Conservation (phyloP, 148 eudicot species). For the Dysphania ambrosioides region DNA sequence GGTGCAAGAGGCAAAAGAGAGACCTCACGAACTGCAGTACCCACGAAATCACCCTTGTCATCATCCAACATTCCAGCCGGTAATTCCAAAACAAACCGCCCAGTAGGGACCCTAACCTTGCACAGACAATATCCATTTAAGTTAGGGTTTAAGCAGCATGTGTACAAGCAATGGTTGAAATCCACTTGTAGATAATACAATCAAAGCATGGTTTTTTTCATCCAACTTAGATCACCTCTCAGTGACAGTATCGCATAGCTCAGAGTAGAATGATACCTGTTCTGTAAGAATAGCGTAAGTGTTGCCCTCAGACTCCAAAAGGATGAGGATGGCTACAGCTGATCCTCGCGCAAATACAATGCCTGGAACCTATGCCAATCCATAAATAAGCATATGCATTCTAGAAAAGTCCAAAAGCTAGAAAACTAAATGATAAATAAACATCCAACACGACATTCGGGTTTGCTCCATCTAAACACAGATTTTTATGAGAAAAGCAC, state of each 20-base stretch:
- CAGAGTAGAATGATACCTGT: slow-evolving; percentile 47
- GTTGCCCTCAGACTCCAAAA: slow-evolving; percentile 83
- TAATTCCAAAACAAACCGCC: slow-evolving; percentile 75
- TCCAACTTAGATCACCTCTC: background rate
- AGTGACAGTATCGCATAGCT: background rate
- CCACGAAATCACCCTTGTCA: slow-evolving; percentile 82
- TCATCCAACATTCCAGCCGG: slow-evolving; percentile 99
- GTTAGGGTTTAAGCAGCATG: background rate
- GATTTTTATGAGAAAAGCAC: background rate
- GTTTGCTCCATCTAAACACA: background rate
- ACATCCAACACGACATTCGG: background rate
- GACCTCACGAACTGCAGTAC: slow-evolving; percentile 96
- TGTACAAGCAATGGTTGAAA: background rate
- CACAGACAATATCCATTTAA: slow-evolving; percentile 21
- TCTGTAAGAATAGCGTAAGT: slow-evolving; percentile 89
- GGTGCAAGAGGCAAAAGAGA: slow-evolving; percentile 21
- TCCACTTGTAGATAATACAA: background rate
- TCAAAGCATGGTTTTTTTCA: background rate
- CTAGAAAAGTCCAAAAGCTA: background rate
- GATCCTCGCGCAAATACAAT: slow-evolving; percentile 97
- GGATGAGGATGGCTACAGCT: slow-evolving; percentile 92
- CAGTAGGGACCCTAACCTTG: slow-evolving; percentile 95
- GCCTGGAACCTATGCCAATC: slow-evolving; percentile 75
- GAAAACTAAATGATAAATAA: background rate
- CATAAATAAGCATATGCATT: slow-evolving; percentile 6